phyloP scores from a whole-genome alignment of 2,329 filamentous ascomycete genomes.

The Diaporthe velutina region DNA sequence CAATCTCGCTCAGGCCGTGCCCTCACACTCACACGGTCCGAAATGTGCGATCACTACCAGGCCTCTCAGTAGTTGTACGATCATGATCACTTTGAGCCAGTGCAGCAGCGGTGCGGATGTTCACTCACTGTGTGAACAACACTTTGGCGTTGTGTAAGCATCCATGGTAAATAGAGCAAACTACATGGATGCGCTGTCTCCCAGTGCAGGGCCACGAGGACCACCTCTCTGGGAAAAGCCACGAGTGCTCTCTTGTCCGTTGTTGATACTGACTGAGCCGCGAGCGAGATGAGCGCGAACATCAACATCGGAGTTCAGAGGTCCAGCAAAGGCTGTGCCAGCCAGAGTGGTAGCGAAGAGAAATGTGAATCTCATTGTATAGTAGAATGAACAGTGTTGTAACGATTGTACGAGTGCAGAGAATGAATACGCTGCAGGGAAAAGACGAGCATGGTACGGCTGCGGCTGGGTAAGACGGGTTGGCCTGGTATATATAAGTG shows the following conservation, averaged over 20 bases:
- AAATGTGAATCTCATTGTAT: not conserved
- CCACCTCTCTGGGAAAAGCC: not conserved
- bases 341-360: not conserved
- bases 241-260: not conserved
- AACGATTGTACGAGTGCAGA: not conserved
- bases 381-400: not conserved
- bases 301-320: conserved; percentile 7
- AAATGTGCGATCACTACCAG: not conserved
- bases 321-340: conserved; percentile 10
- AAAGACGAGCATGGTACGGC: not conserved
- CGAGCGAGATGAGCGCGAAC: conserved; percentile 22
- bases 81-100: not conserved
- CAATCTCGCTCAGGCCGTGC: too few relatives aligned
- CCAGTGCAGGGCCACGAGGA: not conserved
- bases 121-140: not conserved
- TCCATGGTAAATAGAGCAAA: not conserved
- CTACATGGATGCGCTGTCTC: not conserved
- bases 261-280: not conserved
- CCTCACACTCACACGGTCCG: too few relatives aligned
- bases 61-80: not conserved
- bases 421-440: not conserved
- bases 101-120: not conserved
- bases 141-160: not conserved
- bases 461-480: not conserved
- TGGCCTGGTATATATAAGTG: not conserved